Percentiles rank a stretch among this genome's conserved stretches.
Evolutionary conservation across 78 protist species (phyloP).

Genomic region (Dictyostelium brefeldianum): DNA sequence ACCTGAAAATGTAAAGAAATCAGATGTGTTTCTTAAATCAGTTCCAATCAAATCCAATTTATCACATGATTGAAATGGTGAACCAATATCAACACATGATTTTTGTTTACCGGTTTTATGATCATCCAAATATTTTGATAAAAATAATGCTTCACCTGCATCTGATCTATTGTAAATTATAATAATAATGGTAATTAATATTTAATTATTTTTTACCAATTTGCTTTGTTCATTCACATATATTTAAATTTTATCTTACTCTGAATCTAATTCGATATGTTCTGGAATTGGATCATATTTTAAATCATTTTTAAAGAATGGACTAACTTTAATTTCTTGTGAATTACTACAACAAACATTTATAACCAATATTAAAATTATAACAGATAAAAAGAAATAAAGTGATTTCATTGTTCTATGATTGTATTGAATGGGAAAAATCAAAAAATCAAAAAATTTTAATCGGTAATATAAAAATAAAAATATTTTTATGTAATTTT

Average conservation of each 20-base stretch:
- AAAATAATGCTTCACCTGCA: slow-evolving; percentile 61
- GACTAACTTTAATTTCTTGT: slow-evolving; percentile 1
- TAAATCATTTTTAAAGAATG: slow-evolving; percentile 46
- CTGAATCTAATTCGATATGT: not conserved
- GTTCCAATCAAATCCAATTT: not conserved
- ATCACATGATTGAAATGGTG: slow-evolving; percentile 40
- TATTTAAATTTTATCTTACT: too few species aligned
- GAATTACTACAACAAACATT: not conserved
- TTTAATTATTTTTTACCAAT: not conserved
- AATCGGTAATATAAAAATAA: too few species aligned
- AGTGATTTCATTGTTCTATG: not conserved
- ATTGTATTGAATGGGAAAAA: too few species aligned
- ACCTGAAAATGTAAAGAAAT: slow-evolving; percentile 56
- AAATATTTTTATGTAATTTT: too few species aligned
- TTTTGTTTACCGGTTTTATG: slow-evolving; percentile 34
- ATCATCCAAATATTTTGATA: slow-evolving; percentile 23
- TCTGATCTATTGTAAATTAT: slow-evolving; percentile 66
- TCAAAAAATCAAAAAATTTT: too few species aligned
- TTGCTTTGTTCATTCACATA: not conserved
- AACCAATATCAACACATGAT: slow-evolving; percentile 72
- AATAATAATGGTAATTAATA: not conserved
- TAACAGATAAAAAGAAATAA: not conserved
- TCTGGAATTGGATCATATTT: slow-evolving; percentile 30
- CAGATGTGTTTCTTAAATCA: not conserved
- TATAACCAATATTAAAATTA: not conserved